These are phyloP conservation scores for Moricandia moricandioides DNA, from an alignment of 345 rosid genomes.

Conservation along the genomic window DNA sequence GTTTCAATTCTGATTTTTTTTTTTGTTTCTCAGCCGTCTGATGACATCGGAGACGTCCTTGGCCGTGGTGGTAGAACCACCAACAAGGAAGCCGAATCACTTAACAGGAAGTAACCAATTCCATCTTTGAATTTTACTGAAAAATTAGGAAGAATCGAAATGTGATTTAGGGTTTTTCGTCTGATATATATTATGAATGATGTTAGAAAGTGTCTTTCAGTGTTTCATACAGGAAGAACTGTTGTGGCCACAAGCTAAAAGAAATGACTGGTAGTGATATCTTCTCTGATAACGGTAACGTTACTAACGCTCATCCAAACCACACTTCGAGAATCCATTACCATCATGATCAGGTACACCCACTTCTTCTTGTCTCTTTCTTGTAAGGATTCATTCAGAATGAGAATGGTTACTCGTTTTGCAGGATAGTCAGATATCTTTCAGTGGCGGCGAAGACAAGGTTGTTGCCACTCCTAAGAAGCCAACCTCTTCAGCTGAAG, in stretches of 20 bases:
- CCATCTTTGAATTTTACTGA: neutral
- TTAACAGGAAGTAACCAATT: slow-evolving; percentile 56
- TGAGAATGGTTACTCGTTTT: slow-evolving; percentile 2
- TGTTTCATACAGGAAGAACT: slow-evolving; percentile 53
- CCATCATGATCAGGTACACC: slow-evolving; percentile 50
- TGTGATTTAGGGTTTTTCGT: slow-evolving; percentile 20
- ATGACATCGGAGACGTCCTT: slow-evolving; percentile 58
- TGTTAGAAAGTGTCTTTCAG: no score
- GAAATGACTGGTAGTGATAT: slow-evolving; percentile 78
- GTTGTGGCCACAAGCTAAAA: slow-evolving; percentile 67
- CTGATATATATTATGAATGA: no score
- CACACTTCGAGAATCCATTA: slow-evolving; percentile 47
- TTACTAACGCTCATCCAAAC: slow-evolving; percentile 29
- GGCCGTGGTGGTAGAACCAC: slow-evolving; percentile 67
- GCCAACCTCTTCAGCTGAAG: slow-evolving; percentile 52
- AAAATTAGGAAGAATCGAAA: neutral
- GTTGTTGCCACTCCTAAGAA: slow-evolving; percentile 53
- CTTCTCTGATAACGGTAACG: slow-evolving; percentile 46
- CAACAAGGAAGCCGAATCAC: slow-evolving; percentile 57
- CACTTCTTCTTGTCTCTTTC: slow-evolving; percentile 1
- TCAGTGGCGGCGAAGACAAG: slow-evolving; percentile 49
- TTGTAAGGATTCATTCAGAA: neutral
- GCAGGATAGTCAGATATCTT: slow-evolving; percentile 80
- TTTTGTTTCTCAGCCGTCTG: slow-evolving; percentile 54
- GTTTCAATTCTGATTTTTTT: neutral